Base-by-base conservation (phyloP, 148 eudicot species). In the Rhododendron henanense region DNA sequence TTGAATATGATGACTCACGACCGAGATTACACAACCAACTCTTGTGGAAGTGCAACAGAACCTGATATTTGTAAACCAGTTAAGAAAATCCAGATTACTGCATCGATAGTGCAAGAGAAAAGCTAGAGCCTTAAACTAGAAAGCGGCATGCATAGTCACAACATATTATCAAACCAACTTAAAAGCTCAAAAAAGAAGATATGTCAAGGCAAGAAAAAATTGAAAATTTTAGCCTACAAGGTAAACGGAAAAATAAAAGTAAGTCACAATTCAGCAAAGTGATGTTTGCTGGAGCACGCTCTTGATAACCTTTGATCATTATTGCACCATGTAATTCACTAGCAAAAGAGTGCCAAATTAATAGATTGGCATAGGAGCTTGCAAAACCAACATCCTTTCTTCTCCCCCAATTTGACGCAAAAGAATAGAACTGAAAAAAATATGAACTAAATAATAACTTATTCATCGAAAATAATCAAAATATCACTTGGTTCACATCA, bases 51-150 rank as follows among this genome's bases (percentile, higher is more conserved):
- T 10, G 61, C 71, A 48, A 51, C 37, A 41, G 23, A 78, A 25
- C 88, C 88, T 87, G 87, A 53, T 65, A 89, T 84, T 35, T 1
- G 4, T 79, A 28, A 67, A 28, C 8, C n/a, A 67, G 47, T 53
- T 15, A n/a, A 73, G 35, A 7, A 48, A 33, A 55, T 6, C 21
- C 25, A 67, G 1, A 7, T 45, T 11, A 31, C 21, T 31, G 35
- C 65, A 69, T 83, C 37, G 10, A 76, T 67, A 9, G 47, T 5
- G 37, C 9, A 16, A 25, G 79, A 39, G 45, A n/a, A 44, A 25
- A 67, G 10, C 31, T 9, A 15, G 25, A 83, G 41, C 28, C 41
- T 75, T 84, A 59, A 71, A 84, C 47, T 47, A 51, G 23, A 23
- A 83, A 31, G 18, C 23, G 31, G 19, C 41, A 53, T 31, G 18